Conservation (phyloP, 2,329 filamentous ascomycete genomes). For the Colletotrichum filicis region DNA sequence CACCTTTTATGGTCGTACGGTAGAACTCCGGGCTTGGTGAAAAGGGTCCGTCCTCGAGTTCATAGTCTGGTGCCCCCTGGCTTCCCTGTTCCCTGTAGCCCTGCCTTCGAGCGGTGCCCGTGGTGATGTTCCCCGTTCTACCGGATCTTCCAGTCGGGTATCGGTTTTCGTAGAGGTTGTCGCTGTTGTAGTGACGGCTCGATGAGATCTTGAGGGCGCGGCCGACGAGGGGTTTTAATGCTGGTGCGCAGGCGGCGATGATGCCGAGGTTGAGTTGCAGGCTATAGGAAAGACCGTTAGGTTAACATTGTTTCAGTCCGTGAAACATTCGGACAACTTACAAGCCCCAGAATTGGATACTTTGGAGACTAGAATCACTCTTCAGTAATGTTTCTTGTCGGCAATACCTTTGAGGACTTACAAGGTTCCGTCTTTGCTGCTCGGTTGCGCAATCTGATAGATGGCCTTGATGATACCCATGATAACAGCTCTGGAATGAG, state of each 20-base stretch:
- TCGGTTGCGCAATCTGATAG: conserved; percentile 47
- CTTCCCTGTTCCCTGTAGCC: conserved; percentile 26
- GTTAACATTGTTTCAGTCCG: conserved; percentile 9
- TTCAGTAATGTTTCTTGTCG: neutral
- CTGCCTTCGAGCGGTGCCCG: conserved; percentile 3
- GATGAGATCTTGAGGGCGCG: conserved; percentile 42
- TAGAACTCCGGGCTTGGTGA: conserved; percentile 1
- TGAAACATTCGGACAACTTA: conserved; percentile 38
- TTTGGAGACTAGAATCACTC: conserved; percentile 31
- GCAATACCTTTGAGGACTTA: conserved; percentile 30
- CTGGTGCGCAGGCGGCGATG: conserved; percentile 51
- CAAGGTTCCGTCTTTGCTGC: conserved; percentile 46
- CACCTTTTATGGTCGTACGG: conserved; percentile 8
- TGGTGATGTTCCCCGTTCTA: neutral
- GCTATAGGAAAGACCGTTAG: conserved; percentile 38
- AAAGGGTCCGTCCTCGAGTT: conserved; percentile 14
- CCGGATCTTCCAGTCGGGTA: conserved; percentile 23
- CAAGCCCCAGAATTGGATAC: conserved; percentile 47
- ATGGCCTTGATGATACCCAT: conserved; percentile 52
- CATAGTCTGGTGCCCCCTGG: conserved; percentile 20
- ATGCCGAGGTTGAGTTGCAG: conserved; percentile 54
- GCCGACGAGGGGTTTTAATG: conserved; percentile 49
- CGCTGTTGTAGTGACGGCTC: conserved; percentile 19
- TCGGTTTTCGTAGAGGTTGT: conserved; percentile 26
- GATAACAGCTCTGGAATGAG: conserved; percentile 46